phyloP scores from a whole-genome alignment of 306 rosid genomes.

The Parietaria judaica region DNA sequence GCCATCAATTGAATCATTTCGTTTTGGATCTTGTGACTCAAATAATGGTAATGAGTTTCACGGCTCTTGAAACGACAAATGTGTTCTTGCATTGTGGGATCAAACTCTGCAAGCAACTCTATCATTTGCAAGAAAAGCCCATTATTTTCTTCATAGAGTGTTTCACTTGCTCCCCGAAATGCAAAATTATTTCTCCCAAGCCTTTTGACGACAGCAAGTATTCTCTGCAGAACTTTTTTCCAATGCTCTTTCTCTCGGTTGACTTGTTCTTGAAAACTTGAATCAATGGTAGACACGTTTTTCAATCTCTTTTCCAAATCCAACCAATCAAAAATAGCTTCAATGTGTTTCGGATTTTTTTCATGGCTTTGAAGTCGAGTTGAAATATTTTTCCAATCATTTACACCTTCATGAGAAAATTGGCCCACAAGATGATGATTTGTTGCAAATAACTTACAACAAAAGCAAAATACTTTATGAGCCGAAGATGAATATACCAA shows the following conservation, averaged over 20 bases:
- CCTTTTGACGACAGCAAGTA: neutral
- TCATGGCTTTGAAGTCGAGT: neutral
- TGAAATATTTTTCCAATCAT: neutral
- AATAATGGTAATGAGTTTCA: too few species aligned
- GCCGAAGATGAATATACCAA: neutral
- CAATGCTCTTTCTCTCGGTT: neutral
- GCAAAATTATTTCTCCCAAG: neutral
- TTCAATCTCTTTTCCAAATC: neutral
- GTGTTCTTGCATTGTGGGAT: neutral
- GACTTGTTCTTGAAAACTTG: neutral
- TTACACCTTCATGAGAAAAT: neutral
- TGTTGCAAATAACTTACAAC: conserved; percentile 1
- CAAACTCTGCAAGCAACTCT: neutral
- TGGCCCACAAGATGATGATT: neutral
- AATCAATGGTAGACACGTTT: too few species aligned
- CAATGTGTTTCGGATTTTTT: neutral
- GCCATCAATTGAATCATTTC: neutral
- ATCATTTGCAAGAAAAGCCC: too few species aligned
- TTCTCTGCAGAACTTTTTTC: conserved; percentile 1
- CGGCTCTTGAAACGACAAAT: neutral
- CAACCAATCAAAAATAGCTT: neutral
- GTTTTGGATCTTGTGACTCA: neutral
- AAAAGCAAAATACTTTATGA: conserved; percentile 2
- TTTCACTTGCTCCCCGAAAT: too few species aligned
- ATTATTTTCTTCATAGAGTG: too few species aligned